Evolutionary conservation across 2,329 filamentous ascomycete genomes (phyloP).

Genomic region (Colletotrichum cereale): DNA sequence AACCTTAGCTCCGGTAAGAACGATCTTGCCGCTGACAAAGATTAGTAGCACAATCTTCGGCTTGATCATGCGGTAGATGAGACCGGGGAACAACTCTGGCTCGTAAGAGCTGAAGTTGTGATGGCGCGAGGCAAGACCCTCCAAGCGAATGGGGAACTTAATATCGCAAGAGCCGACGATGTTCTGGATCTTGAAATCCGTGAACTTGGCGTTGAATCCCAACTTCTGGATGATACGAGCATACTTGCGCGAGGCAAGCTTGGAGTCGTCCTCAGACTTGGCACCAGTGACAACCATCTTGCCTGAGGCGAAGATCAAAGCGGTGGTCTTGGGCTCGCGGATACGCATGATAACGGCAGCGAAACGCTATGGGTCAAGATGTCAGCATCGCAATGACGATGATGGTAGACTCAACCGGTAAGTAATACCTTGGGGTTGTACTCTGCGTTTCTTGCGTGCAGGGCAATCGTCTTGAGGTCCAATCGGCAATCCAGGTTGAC

Average conservation of each 20-base stretch:
- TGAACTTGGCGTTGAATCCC: constrained; percentile 99
- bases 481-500: constrained; percentile 98
- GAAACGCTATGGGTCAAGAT: constrained; percentile 77
- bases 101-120: constrained; percentile 99
- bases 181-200: constrained; percentile 99
- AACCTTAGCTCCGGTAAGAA: constrained; percentile 96
- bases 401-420: background rate
- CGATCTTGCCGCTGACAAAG: constrained; percentile 98
- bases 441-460: constrained; percentile 98
- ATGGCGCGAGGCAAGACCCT: constrained; percentile 95
- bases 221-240: constrained; percentile 99
- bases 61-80: constrained; percentile 99
- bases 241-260: constrained; percentile 96
- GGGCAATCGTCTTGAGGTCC: constrained; percentile 98
- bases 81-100: constrained; percentile 96
- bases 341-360: constrained; percentile 99
- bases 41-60: constrained; percentile 98
- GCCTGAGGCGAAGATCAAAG: constrained; percentile 96
- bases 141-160: constrained; percentile 98
- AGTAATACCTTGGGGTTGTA: constrained; percentile 93
- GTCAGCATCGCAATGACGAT: constrained; percentile 48
- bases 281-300: constrained; percentile 99
- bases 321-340: constrained; percentile 97
- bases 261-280: constrained; percentile 97
- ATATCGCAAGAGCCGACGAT: constrained; percentile 99